phyloP scores from a whole-genome alignment of 2,329 filamentous ascomycete species.

The Xylaria sp. region DNA sequence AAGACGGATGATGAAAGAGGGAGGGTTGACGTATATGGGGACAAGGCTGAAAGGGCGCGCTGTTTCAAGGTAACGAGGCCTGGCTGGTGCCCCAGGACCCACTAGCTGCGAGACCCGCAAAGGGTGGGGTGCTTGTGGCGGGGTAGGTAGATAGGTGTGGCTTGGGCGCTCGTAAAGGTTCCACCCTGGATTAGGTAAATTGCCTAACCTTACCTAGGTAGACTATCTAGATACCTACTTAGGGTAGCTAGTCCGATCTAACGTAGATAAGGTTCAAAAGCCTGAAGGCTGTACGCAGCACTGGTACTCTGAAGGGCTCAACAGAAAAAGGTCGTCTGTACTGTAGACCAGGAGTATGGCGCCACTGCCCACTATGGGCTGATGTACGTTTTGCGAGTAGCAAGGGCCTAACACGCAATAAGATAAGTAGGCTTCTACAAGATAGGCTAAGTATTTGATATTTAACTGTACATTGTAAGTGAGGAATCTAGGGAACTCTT shows the following conservation, averaged over 20 bases:
- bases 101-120: no score
- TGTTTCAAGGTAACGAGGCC: neutral
- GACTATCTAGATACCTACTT: neutral
- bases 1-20: conserved; percentile 29
- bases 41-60: conserved; percentile 10
- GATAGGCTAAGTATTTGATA: no score
- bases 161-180: neutral
- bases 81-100: no score
- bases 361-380: conserved; percentile 10
- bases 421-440: no score
- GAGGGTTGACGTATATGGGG: conserved; percentile 14
- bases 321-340: no score
- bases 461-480: no score
- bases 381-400: neutral
- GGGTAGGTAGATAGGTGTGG: neutral
- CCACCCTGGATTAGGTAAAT: no score
- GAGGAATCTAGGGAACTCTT: neutral
- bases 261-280: neutral
- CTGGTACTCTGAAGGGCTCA: no score
- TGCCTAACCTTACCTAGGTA: no score
- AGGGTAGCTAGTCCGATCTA: neutral
- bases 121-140: conserved; percentile 10
- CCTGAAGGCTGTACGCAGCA: no score
- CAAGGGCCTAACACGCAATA: no score
- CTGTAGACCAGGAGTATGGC: neutral